These are phyloP conservation scores for Cadophora sp. DNA, from an alignment of 2,329 filamentous ascomycete genomes.

Conservation along the genomic window DNA sequence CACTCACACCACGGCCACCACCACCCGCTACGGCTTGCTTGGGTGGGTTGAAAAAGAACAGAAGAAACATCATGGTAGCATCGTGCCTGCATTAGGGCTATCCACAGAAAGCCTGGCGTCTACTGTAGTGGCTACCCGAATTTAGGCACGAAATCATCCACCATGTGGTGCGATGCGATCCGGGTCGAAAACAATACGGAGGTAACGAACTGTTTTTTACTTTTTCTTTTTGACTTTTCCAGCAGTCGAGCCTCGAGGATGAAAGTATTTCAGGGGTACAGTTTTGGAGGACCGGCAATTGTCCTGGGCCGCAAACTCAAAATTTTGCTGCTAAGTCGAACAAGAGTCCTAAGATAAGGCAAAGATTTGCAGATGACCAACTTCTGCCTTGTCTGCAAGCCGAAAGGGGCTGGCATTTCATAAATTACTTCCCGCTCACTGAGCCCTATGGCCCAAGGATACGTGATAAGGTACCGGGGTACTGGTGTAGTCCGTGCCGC, in stretches of 20 bases:
- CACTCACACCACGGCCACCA: background rate
- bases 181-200: background rate
- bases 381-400: background rate
- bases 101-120: constrained; percentile 1
- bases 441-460: constrained; percentile 24
- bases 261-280: background rate
- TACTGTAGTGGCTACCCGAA: constrained; percentile 8
- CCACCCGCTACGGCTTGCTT: background rate
- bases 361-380: background rate
- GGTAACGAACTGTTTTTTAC: background rate
- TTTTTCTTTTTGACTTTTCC: background rate
- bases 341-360: background rate
- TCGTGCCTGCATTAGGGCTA: constrained; percentile 11
- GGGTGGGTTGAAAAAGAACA: too few relatives aligned
- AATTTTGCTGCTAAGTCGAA: background rate
- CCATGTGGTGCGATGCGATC: background rate
- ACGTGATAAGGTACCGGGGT: constrained; percentile 25
- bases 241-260: background rate
- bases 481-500: background rate
- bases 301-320: background rate
- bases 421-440: constrained; percentile 10
- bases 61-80: background rate
- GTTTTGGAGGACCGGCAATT: background rate
- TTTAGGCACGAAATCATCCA: background rate
- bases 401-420: constrained; percentile 2